Conservation (phyloP, 148 eudicot genomes). For the Vaccinium vitisidaea region DNA sequence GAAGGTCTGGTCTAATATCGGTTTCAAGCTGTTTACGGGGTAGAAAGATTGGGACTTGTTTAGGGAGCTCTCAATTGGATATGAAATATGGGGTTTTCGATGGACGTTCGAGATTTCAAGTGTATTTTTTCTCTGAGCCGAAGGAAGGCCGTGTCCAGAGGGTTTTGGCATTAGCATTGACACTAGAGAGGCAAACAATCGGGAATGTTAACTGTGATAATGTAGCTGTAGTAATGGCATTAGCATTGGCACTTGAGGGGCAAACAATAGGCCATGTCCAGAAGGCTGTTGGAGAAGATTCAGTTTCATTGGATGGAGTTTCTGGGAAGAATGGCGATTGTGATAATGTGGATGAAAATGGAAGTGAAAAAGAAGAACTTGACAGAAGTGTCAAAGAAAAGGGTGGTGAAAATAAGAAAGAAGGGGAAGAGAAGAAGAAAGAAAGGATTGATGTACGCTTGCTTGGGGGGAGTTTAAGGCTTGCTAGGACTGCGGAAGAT, state of each 20-base stretch:
- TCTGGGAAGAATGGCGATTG: conserved; percentile 19
- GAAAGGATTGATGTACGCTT: conserved; percentile 52
- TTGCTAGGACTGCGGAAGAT: conserved; percentile 61
- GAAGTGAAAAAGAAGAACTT: conserved; percentile 12
- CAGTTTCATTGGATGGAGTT: conserved; percentile 22
- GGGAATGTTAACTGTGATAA: conserved; percentile 19
- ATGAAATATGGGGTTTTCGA: conserved; percentile 23
- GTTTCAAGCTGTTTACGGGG: conserved; percentile 22
- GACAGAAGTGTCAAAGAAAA: neutral
- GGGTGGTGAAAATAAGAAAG: conserved; percentile 6
- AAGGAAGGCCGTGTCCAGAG: conserved; percentile 21
- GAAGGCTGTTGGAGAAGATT: conserved; percentile 27
- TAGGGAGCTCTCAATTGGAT: conserved; percentile 18
- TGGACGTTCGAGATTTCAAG: conserved; percentile 19
- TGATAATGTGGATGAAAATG: conserved; percentile 21
- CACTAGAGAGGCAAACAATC: conserved; percentile 46
- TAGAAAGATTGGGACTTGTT: conserved; percentile 20
- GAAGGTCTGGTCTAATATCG: conserved; percentile 20
- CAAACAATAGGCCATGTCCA: conserved; percentile 25
- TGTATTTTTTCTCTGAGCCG: conserved; percentile 18
- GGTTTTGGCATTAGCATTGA: conserved; percentile 40
- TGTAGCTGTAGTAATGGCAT: conserved; percentile 25
- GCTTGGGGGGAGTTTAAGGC: conserved; percentile 42
- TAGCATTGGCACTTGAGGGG: conserved; percentile 49
- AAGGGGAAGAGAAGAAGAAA: conserved; percentile 21